Conservation (phyloP, 1,284 basidiomycete genomes). For the Trichosporon coremiiforme region DNA sequence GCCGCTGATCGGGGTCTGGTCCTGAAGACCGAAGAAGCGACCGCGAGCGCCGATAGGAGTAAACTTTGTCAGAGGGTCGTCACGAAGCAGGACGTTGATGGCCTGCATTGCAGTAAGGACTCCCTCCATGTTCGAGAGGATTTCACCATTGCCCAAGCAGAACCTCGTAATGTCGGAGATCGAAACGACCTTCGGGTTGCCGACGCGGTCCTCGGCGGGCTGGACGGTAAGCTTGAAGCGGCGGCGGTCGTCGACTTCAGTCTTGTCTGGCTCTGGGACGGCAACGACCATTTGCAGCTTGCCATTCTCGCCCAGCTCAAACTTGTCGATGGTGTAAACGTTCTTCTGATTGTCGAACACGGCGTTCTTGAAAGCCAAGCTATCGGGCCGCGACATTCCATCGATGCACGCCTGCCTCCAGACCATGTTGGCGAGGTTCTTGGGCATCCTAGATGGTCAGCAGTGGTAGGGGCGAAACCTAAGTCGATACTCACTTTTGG, state of each 20-base stretch:
- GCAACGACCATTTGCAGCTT: slow-evolving; percentile 46
- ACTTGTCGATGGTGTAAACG: slow-evolving; percentile 45
- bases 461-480: neutral
- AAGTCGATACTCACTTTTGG: slow-evolving; percentile 35
- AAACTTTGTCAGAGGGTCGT: slow-evolving; percentile 44
- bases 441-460: slow-evolving; percentile 46
- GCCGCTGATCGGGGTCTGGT: slow-evolving; percentile 39
- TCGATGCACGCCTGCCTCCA: slow-evolving; percentile 40
- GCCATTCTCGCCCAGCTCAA: slow-evolving; percentile 35
- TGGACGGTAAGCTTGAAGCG: slow-evolving; percentile 52
- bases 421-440: slow-evolving; percentile 44
- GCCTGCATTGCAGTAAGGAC: slow-evolving; percentile 48
- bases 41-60: slow-evolving; percentile 53
- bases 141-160: slow-evolving; percentile 43
- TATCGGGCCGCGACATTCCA: slow-evolving; percentile 28
- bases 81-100: slow-evolving; percentile 52
- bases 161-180: slow-evolving; percentile 48
- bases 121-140: slow-evolving; percentile 18
- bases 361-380: slow-evolving; percentile 37
- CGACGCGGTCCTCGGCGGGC: slow-evolving; percentile 7
- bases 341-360: slow-evolving; percentile 52
- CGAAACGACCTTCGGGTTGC: slow-evolving; percentile 42
- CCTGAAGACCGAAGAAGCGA: slow-evolving; percentile 48
- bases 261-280: slow-evolving; percentile 46
- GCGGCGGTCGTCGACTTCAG: slow-evolving; percentile 41